A percentile compares a stretch with the other conserved stretches of the same genome.
Conservation (phyloP, 495 filamentous ascomycete genomes). For the Annulohypoxylon maeteangense region DNA sequence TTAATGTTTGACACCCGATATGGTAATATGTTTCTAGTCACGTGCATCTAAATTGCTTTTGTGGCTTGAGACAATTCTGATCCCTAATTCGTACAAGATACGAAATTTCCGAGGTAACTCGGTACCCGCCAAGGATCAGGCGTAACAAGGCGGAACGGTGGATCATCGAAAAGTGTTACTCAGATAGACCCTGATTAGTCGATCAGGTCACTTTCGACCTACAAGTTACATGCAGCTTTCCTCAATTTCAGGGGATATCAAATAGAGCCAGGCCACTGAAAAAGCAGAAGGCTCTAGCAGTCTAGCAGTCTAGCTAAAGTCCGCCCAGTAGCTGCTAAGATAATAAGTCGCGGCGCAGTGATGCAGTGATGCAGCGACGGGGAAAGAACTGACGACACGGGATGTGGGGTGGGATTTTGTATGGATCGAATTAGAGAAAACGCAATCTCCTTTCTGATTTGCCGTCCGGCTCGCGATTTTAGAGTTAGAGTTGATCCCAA, state of each 20-base stretch:
- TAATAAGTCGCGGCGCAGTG: conserved; percentile 27
- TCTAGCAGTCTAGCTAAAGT: neutral
- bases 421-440: conserved; percentile 9
- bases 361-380: neutral
- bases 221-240: conserved; percentile 14
- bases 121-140: neutral
- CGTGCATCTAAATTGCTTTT: neutral
- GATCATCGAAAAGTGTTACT: neutral
- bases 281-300: neutral
- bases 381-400: conserved; percentile 39
- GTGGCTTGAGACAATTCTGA: conserved; percentile 2
- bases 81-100: neutral
- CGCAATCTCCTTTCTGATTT: conserved; percentile 23
- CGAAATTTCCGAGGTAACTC: conserved; percentile 19
- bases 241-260: conserved; percentile 15
- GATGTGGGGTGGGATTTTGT: conserved; percentile 28
- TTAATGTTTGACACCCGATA: neutral
- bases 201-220: neutral
- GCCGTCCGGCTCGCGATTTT: conserved; percentile 22
- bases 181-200: conserved; percentile 10
- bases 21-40: conserved; percentile 4
- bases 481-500: conserved; percentile 40
- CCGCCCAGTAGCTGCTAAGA: neutral
- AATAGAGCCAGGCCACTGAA: neutral
- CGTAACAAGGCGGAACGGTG: conserved; percentile 11